Evolutionary conservation across 768 basidiomycete species (phyloP).

Genomic region (Kwoniella europaea): DNA sequence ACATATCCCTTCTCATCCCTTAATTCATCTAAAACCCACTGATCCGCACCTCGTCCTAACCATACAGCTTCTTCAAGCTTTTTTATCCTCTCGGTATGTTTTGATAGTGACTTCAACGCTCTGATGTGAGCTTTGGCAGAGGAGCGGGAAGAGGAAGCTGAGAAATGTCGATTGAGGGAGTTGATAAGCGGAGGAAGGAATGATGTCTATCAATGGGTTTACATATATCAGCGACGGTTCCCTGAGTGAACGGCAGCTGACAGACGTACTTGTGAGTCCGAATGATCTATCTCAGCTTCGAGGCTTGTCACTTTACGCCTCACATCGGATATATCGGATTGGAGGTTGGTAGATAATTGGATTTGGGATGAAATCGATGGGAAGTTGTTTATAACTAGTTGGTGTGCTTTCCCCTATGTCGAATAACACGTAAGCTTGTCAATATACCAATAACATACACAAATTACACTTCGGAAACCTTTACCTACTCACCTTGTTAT

Average conservation of each 20-base stretch:
- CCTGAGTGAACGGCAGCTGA: no score
- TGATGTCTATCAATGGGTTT: slow-evolving; percentile 27
- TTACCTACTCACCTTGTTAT: slow-evolving; percentile 69
- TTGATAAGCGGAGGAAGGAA: slow-evolving; percentile 45
- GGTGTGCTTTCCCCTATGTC: slow-evolving; percentile 33
- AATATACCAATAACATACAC: neutral
- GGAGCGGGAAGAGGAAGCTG: slow-evolving; percentile 26
- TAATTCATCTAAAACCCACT: slow-evolving; percentile 40
- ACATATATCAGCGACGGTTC: neutral
- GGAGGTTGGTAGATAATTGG: slow-evolving; percentile 71
- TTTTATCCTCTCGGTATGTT: slow-evolving; percentile 26
- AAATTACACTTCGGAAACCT: neutral
- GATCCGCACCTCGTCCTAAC: slow-evolving; percentile 42
- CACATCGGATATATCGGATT: slow-evolving; percentile 70
- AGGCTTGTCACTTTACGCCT: slow-evolving; percentile 68
- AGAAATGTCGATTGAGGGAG: slow-evolving; percentile 31
- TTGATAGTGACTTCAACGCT: slow-evolving; percentile 28
- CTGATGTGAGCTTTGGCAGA: slow-evolving; percentile 27
- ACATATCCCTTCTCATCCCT: slow-evolving; percentile 20
- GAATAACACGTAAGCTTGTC: slow-evolving; percentile 4
- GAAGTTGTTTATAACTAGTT: slow-evolving; percentile 34
- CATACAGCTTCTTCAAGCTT: slow-evolving; percentile 44
- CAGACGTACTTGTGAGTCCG: slow-evolving; percentile 30
- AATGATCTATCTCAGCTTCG: slow-evolving; percentile 60
- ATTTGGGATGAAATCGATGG: slow-evolving; percentile 66